Evolutionary conservation across 1,139 yeast genomes (phyloP).

Genomic region (Debaryomyces singareniensis): DNA sequence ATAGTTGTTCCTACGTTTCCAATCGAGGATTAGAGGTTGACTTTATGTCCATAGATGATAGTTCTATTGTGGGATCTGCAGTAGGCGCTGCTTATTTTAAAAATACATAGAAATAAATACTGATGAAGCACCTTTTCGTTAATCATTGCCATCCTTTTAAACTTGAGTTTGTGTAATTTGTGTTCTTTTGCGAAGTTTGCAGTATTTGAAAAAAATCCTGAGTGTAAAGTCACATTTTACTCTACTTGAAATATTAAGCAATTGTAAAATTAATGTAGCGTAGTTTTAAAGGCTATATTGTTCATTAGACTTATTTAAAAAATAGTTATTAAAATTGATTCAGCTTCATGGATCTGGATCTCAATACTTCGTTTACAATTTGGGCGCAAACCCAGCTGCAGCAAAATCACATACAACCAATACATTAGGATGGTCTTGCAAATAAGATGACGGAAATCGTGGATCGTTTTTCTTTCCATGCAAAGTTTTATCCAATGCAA

Average conservation of each 20-base stretch:
- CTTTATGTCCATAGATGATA: slow-evolving; percentile 33
- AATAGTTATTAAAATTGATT: too few species aligned
- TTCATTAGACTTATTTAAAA: too few species aligned
- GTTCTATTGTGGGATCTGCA: slow-evolving; percentile 44
- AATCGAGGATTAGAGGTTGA: slow-evolving; percentile 25
- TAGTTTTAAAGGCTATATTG: too few species aligned
- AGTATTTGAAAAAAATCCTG: too few species aligned
- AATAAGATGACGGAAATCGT: slow-evolving; percentile 39
- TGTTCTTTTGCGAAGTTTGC: too few species aligned
- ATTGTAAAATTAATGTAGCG: slow-evolving; percentile 1
- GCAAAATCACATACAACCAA: slow-evolving; percentile 42
- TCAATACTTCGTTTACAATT: too few species aligned
- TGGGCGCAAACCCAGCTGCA: slow-evolving; percentile 33
- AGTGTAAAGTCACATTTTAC: not conserved
- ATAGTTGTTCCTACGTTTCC: slow-evolving; percentile 21
- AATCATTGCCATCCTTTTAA: too few species aligned
- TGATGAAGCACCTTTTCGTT: too few species aligned
- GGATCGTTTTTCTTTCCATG: slow-evolving; percentile 30
- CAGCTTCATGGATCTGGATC: too few species aligned
- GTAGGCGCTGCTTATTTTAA: slow-evolving; percentile 39
- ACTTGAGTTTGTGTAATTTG: too few species aligned
- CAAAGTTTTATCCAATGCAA: slow-evolving; percentile 40
- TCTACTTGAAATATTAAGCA: not conserved
- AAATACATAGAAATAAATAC: not conserved
- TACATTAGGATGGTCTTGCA: slow-evolving; percentile 41